A percentile compares a stretch with the other conserved stretches of the same genome.
Evolutionary conservation across 164 flowering plant genomes (phyloP).

Genomic region (Aristolochia contorta): DNA sequence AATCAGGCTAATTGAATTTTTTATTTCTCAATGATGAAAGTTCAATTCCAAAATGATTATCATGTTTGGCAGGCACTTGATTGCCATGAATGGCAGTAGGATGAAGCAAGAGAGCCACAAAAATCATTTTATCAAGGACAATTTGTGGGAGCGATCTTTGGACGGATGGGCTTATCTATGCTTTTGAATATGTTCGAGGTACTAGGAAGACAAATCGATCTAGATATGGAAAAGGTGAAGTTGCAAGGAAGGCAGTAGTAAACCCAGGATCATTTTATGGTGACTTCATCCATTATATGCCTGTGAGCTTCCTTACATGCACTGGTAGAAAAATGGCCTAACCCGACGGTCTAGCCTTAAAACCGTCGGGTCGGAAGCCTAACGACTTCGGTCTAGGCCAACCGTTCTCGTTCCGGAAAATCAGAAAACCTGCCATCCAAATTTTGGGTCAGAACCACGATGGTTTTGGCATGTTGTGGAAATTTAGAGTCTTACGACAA

Average conservation of each 20-base stretch:
- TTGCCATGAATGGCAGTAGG: slow-evolving; percentile 4
- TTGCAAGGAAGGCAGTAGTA: slow-evolving; percentile 12
- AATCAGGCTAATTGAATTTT: not conserved
- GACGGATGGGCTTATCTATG: slow-evolving; percentile 92
- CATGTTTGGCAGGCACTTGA: too few relatives aligned
- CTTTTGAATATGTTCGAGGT: slow-evolving; percentile 63
- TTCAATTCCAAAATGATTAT: not conserved
- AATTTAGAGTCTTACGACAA: too few relatives aligned
- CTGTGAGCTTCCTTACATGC: too few relatives aligned
- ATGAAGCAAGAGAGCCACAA: slow-evolving; percentile 30
- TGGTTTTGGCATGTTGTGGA: too few relatives aligned
- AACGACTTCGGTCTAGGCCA: too few relatives aligned
- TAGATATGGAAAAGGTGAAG: slow-evolving; percentile 23
- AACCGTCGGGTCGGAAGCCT: too few relatives aligned
- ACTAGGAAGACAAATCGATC: slow-evolving; percentile 17
- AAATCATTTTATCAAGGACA: slow-evolving; percentile 23
- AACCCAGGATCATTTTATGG: slow-evolving; percentile 6
- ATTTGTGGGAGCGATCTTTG: slow-evolving; percentile 56
- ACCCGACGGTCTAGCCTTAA: too few relatives aligned
- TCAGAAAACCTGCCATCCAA: too few relatives aligned
- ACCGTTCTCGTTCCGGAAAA: too few relatives aligned
- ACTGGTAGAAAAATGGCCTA: too few relatives aligned
- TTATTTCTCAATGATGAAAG: slow-evolving; percentile 2
- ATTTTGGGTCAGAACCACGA: too few relatives aligned
- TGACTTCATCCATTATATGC: too few relatives aligned